These are phyloP conservation scores for Saturnispora kantuleensis DNA, from an alignment of 805 yeast genomes.

Conservation along the genomic window DNA sequence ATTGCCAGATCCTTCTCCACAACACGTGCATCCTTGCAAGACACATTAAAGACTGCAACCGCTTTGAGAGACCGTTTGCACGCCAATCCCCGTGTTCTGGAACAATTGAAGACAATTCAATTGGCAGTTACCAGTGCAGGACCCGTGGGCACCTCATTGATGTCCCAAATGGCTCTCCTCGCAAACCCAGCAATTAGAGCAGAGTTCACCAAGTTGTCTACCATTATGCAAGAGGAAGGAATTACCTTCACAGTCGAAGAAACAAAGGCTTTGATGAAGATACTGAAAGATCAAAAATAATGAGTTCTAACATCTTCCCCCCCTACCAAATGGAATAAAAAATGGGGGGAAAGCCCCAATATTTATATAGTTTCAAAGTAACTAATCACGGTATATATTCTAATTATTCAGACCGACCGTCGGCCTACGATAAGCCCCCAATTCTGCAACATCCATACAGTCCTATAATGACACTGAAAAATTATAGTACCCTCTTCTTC, in stretches of 20 bases:
- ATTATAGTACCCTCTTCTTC: too few relatives aligned
- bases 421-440: too few relatives aligned
- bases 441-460: too few relatives aligned
- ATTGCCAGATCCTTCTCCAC: not conserved
- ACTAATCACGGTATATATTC: too few relatives aligned
- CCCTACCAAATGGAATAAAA: not conserved
- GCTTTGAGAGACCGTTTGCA: constrained; percentile 6
- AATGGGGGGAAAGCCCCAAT: too few relatives aligned
- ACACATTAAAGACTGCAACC: constrained; percentile 1
- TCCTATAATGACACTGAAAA: too few relatives aligned
- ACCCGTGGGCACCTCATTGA: constrained; percentile 3
- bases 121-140: constrained; percentile 5
- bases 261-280: constrained; percentile 6
- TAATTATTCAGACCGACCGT: too few relatives aligned
- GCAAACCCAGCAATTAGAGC: constrained; percentile 1
- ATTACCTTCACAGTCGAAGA: constrained; percentile 7
- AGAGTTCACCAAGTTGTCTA: constrained; percentile 3
- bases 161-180: constrained; percentile 7
- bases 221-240: constrained; percentile 4
- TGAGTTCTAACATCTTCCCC: not conserved
- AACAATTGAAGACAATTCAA: constrained; percentile 6
- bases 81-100: constrained; percentile 3
- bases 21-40: not conserved
- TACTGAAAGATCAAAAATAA: constrained; percentile 1
- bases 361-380: too few relatives aligned